Base-by-base conservation (phyloP, 495 filamentous ascomycete species). In the Neurospora discreta region DNA sequence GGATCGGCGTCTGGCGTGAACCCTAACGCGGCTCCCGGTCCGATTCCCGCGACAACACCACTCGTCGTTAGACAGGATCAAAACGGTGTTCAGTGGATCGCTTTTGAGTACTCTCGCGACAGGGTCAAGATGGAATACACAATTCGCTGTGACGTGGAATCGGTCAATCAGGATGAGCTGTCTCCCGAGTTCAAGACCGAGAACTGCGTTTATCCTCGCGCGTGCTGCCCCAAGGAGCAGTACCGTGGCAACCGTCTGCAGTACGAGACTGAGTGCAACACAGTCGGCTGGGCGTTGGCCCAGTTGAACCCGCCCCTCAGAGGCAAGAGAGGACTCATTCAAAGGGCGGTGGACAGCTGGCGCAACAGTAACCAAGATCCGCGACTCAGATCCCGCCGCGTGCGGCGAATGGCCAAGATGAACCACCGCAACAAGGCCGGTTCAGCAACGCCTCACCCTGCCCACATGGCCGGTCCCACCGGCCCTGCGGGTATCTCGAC, bases 51-150 rank as follows among this genome's bases (percentile, higher is more conserved):
- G 1, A 99, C 95, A 15, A 98, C 95, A 0, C 95, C 95, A 0
- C 84, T 97, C 5, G 95, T 99, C 8, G 95, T 98, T 43, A 86
- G 95, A 73, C 95, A 98, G 80, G 95, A 98, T 77, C 91, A 92
- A 77, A 98, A 97, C 74, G 95, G 95, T 18, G 95, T 98, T 13
- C 95, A 99, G 78, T 98, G 95, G 95, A 99, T 99, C 74, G 93
- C 94, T 3, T 99, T 99, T 72, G 95, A 99, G 78, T 99, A 99
- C 80, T 98, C 96, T 18, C 89, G 95, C 36, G 95, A 99, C 79
- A 87, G 95, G 39, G 94, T 99, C 74, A 99, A 99, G 88, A 97
- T 98, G 93, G 95, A 97, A 80, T 99, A 99, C 81, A 97, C 94
- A 1, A 99, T 99, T 78, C 91, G 95, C 41, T 99, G 95, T 78